Percentiles rank a stretch among this genome's conserved stretches.
Conservation (phyloP, 257 asterid genomes). For the Pogostemon cablin region DNA sequence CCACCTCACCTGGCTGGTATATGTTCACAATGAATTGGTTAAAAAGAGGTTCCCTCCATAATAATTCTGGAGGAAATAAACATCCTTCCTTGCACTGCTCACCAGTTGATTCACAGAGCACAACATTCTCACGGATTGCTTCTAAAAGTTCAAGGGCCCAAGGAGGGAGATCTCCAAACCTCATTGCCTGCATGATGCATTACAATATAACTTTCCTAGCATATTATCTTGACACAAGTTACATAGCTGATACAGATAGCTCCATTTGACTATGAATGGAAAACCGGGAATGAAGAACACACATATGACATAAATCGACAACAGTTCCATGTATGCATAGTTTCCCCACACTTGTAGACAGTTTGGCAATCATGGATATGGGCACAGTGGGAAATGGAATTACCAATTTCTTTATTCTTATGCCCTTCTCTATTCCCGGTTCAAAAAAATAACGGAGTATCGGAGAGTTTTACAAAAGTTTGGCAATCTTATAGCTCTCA, state of each 20-base stretch:
- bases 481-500: not conserved
- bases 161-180: conserved; percentile 84
- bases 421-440: not conserved
- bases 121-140: conserved; percentile 52
- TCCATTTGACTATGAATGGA: not conserved
- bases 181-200: conserved; percentile 69
- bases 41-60: conserved; percentile 81
- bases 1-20: conserved; percentile 95
- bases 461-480: not conserved
- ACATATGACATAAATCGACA: not conserved
- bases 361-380: not conserved
- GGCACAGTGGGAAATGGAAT: not conserved
- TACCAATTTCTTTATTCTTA: not conserved
- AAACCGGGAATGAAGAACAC: not conserved
- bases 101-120: conserved; percentile 33
- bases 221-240: not conserved
- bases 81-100: conserved; percentile 34
- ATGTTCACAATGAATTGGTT: conserved; percentile 82
- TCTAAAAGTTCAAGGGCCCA: conserved; percentile 79
- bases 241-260: not conserved
- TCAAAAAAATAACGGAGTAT: not conserved
- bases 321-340: not conserved
- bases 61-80: conserved; percentile 54
- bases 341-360: not conserved
- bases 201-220: not conserved